These are phyloP conservation scores for Entoloma clypeatum DNA, from an alignment of 1,284 basidiomycete genomes.

Conservation along the genomic window DNA sequence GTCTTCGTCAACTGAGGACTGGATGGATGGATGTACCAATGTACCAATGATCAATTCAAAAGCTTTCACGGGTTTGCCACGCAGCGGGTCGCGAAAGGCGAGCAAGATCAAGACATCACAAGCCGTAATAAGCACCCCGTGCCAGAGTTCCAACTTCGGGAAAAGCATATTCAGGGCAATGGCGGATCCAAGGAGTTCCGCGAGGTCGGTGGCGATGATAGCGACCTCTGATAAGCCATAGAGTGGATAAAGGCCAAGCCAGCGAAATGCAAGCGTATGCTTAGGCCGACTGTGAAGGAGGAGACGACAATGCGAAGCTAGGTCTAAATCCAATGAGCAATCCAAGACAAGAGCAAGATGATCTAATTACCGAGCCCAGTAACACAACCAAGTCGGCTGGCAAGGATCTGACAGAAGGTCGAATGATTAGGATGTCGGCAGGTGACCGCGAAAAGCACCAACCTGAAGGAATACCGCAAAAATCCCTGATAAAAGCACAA, in stretches of 20 bases:
- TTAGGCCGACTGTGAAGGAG: slow-evolving; percentile 64
- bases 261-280: slow-evolving; percentile 59
- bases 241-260: slow-evolving; percentile 66
- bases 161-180: slow-evolving; percentile 75
- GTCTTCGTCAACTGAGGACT: neutral
- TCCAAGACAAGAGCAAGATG: neutral
- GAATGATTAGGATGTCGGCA: neutral
- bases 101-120: slow-evolving; percentile 81
- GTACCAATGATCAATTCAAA: slow-evolving; percentile 84
- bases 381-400: slow-evolving; percentile 63
- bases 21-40: slow-evolving; percentile 42
- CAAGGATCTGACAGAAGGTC: slow-evolving; percentile 44
- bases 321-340: slow-evolving; percentile 39
- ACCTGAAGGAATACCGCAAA: slow-evolving; percentile 80
- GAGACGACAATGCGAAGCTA: slow-evolving; percentile 73
- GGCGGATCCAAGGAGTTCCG: slow-evolving; percentile 70
- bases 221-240: slow-evolving; percentile 75
- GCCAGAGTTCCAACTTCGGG: slow-evolving; percentile 76
- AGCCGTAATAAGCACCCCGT: slow-evolving; percentile 80
- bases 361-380: slow-evolving; percentile 57
- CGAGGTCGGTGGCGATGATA: slow-evolving; percentile 76
- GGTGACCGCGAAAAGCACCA: slow-evolving; percentile 13
- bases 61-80: slow-evolving; percentile 54
- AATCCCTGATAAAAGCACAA: slow-evolving; percentile 81
- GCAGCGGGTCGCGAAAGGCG: slow-evolving; percentile 56